Evolutionary conservation across 208 protist species (phyloP), one percentile per base, ranked within the genome.

Genomic region (Crithidia bombi): DNA sequence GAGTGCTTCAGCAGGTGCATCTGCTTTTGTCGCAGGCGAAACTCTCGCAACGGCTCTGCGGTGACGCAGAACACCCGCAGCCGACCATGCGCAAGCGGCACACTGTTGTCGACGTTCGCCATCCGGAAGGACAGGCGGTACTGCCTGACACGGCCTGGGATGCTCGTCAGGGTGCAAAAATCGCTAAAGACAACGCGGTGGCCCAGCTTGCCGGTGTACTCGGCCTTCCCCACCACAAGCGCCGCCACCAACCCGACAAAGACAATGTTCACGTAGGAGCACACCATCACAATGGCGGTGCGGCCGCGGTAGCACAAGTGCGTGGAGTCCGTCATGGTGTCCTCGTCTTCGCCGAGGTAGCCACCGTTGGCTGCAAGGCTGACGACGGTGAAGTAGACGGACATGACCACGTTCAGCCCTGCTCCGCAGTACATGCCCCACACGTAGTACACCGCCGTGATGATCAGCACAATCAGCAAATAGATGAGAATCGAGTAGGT

Each of bases 351-450:
- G 38, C 90, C 90, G 47, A 92, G 71, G 68, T 95, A 95, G 17
- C 90, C 90, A 26, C 90, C 90, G 47, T 95, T 95, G 7, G 90
- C 90, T 25, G 90, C 87, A 3, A 95, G 77, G 41, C 85, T 92
- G 21, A 95, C 90, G 12, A 93, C 75, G 3, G 86, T 87, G 65
- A 95, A 95, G 77, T 95, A 95, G 32, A 91, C 57, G 23, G 90
- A 72, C 9, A 54, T 61, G 21, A 91, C 73, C 50, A 69, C 68
- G 58, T 67, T 85, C 32, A 75, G 64, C 6, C 33, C 55, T 2
- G 85, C 89, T 12, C 89, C 86, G 59, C 90, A 95, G 41, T 52
- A 47, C 44, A 43, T 38, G 14, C 77, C 77, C 90, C 90, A 95
- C 41, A 67, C 19, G 52, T 85, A 82, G 65, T 95, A 95, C 25